A percentile compares a stretch with the other conserved stretches of the same genome.
Conservation (phyloP, 148 eudicot species). For the Polygonum aviculare region DNA sequence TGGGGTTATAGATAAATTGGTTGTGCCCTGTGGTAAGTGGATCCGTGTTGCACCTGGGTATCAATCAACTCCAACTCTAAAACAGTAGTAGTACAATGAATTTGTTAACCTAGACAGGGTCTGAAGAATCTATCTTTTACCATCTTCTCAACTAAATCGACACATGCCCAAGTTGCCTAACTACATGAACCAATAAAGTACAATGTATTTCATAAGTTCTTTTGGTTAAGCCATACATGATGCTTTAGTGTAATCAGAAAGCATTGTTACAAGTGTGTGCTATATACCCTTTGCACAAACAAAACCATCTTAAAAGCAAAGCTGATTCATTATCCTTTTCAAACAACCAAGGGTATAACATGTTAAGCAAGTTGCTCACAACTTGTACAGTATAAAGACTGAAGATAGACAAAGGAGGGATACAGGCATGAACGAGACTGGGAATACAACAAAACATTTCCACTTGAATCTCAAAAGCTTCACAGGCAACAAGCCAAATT, state of each 20-base stretch:
- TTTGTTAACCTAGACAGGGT: not conserved
- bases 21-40: not conserved
- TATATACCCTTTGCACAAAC: too few species aligned
- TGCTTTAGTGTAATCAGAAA: too few species aligned
- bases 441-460: not conserved
- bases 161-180: too few species aligned
- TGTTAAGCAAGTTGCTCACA: not conserved
- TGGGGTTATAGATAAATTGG: not conserved
- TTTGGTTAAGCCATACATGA: not conserved
- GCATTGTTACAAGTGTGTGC: too few species aligned
- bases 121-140: not conserved
- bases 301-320: too few species aligned
- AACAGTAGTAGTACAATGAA: not conserved
- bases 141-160: not conserved
- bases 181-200: not conserved
- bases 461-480: not conserved
- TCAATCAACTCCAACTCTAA: not conserved
- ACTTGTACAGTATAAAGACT: not conserved
- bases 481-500: not conserved
- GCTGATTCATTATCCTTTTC: too few species aligned
- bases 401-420: not conserved
- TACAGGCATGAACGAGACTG: not conserved
- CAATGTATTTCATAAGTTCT: not conserved
- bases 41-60: not conserved
- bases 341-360: too few species aligned